Base-by-base conservation (phyloP, 345 rosid species). In the Cardamine chenopodiifolia region DNA sequence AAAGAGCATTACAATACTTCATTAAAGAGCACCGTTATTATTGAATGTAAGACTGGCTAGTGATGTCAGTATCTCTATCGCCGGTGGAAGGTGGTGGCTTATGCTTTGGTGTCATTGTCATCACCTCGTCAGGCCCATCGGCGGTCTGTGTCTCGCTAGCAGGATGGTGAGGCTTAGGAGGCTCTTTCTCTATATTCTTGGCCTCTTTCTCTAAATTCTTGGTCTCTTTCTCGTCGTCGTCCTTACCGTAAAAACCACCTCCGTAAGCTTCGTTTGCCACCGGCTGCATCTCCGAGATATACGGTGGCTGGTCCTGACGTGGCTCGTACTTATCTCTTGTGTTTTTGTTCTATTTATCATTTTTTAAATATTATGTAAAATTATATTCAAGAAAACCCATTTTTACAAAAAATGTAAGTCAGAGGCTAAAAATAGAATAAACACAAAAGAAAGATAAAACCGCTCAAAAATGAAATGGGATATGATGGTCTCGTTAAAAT, bases 21-120 rank as follows among this genome's bases (percentile, higher is more conserved):
- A 42, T 44, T 23, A 47, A 2, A 35, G 19, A 39, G 22, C 7
- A 22, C 1, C 18, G 15, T 40, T 2, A 23, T 57, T 66, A 90
- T 81, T 86, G 89, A 20, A 91, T 86, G 49, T 89, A 91, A 64
- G 91, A 86, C 40, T 84, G 86, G 64, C 93, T 96, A 1, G 96
- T 86, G 70, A 89, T 76, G 47, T 86, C 96, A 34, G 82, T 56
- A 34, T 85, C 93, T 19, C 88, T 73, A 68, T 89, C 85, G 15
- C 90, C 95, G 0, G 90, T 76, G 0, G 89, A 83, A 19, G 89
- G 87, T 4, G 89, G 90, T 4, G 84, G 83, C 69, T 72, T 68
- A 61, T 79, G 84, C 54, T 79, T 83, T 58, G 88, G 88, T 72
- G 71, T 47, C 22, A 5, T 3, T 15, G 45, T 19, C n/a, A 69